phyloP scores from a whole-genome alignment of 75 land plant genomes.

The Larix kaempferi region DNA sequence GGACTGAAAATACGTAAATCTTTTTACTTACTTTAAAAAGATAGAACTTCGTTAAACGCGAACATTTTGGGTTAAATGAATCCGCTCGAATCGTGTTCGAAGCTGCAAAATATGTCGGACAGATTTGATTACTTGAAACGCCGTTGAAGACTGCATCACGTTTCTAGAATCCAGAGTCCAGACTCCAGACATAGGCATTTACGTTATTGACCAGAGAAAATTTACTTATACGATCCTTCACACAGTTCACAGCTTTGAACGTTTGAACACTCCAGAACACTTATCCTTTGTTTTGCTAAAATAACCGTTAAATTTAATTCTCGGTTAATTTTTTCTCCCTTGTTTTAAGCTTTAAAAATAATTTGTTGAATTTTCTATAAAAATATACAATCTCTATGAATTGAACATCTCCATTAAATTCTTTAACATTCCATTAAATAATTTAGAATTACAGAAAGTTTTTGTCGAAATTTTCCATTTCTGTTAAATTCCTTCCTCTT shows the following conservation, averaged over 20 bases:
- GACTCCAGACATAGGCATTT: neutral
- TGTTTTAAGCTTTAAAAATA: too few relatives aligned
- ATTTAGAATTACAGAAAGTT: too few relatives aligned
- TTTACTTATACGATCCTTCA: neutral
- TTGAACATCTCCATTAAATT: too few relatives aligned
- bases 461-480: too few relatives aligned
- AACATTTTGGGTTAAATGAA: conserved; percentile 1
- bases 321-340: too few relatives aligned
- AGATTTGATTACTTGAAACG: neutral
- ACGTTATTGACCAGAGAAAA: neutral
- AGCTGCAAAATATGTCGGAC: neutral
- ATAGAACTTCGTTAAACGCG: neutral
- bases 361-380: too few relatives aligned
- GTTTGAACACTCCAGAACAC: neutral
- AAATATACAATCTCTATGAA: too few relatives aligned
- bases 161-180: neutral
- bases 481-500: too few relatives aligned
- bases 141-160: neutral
- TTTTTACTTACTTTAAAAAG: conserved; percentile 4
- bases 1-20: conserved; percentile 1
- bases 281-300: neutral
- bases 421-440: too few relatives aligned
- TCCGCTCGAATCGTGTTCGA: neutral
- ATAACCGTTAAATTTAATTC: neutral
- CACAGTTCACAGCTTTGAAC: neutral